These are phyloP conservation scores for Sporothrix euskadiensis DNA, from an alignment of 2,329 filamentous ascomycete species.

Conservation along the genomic window DNA sequence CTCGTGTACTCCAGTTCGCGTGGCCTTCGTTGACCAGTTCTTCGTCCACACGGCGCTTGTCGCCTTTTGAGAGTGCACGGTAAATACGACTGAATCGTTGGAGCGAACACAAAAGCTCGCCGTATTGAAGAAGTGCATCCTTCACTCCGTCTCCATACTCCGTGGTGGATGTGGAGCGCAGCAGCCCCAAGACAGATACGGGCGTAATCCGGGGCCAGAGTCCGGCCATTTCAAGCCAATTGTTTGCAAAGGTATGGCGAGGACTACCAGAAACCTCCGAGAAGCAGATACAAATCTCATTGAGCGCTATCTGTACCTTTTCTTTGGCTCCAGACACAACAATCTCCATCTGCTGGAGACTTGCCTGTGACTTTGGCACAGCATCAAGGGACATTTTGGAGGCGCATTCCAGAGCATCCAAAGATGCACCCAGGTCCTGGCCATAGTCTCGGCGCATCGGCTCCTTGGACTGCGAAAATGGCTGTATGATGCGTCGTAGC, in stretches of 20 bases:
- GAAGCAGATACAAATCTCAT: background rate
- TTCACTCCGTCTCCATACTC: slow-evolving; percentile 43
- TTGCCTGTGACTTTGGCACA: background rate
- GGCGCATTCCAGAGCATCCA: slow-evolving; percentile 26
- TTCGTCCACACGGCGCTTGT: slow-evolving; percentile 40
- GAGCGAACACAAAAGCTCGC: slow-evolving; percentile 45
- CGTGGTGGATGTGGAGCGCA: slow-evolving; percentile 41
- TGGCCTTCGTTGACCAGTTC: slow-evolving; percentile 54
- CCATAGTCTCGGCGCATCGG: slow-evolving; percentile 29
- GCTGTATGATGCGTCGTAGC: slow-evolving; percentile 40
- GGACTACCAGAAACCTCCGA: too few relatives aligned
- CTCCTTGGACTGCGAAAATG: slow-evolving; percentile 35
- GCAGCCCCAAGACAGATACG: slow-evolving; percentile 48
- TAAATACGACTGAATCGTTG: slow-evolving; percentile 50
- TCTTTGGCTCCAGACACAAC: background rate
- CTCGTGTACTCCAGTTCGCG: slow-evolving; percentile 55
- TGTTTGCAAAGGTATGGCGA: background rate
- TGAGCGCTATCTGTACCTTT: background rate
- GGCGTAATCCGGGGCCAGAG: slow-evolving; percentile 51
- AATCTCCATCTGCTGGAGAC: background rate
- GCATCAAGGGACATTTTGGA: too few relatives aligned
- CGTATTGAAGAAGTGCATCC: slow-evolving; percentile 47
- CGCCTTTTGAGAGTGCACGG: slow-evolving; percentile 36
- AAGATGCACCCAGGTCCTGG: slow-evolving; percentile 34
- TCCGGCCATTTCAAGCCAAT: slow-evolving; percentile 46